phyloP scores from a whole-genome alignment of 495 filamentous ascomycete species.

The Tuber melanosporum region DNA sequence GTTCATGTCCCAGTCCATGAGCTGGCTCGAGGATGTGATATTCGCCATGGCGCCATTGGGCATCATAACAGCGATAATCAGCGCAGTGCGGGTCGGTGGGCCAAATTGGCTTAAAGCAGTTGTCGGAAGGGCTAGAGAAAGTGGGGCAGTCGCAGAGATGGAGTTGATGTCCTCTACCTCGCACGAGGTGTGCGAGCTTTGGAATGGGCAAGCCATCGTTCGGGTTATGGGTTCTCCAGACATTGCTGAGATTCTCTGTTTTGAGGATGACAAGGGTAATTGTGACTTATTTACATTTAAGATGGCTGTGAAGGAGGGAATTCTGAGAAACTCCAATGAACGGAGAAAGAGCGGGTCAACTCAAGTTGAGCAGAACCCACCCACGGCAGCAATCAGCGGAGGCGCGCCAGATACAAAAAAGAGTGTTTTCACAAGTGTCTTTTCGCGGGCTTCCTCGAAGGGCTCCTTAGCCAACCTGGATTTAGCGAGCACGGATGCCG shows the following conservation, averaged over 20 bases:
- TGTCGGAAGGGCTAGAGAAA: slow-evolving; percentile 47
- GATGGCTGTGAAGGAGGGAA: not conserved
- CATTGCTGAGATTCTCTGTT: slow-evolving; percentile 25
- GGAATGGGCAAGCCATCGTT: slow-evolving; percentile 36
- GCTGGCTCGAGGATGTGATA: slow-evolving; percentile 50
- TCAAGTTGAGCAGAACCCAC: not conserved
- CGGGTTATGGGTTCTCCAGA: slow-evolving; percentile 28
- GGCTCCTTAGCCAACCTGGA: not conserved
- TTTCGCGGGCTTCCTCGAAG: not conserved
- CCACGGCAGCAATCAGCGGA: not conserved
- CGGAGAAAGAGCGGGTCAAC: not conserved
- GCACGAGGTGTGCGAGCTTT: slow-evolving; percentile 29
- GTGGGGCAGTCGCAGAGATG: slow-evolving; percentile 11
- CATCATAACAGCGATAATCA: slow-evolving; percentile 52
- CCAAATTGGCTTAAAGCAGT: slow-evolving; percentile 50
- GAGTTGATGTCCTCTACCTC: slow-evolving; percentile 30
- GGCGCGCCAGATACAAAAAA: not conserved
- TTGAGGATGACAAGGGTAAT: not conserved
- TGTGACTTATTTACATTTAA: not conserved
- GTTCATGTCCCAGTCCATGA: slow-evolving; percentile 52
- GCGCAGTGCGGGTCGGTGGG: slow-evolving; percentile 52
- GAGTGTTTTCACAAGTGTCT: not conserved
- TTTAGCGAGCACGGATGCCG: not conserved
- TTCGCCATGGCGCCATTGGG: slow-evolving; percentile 53
- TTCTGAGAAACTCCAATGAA: slow-evolving; percentile 2